Conservation (phyloP, 139 green algal genomes). For the Haematococcus sp. region DNA sequence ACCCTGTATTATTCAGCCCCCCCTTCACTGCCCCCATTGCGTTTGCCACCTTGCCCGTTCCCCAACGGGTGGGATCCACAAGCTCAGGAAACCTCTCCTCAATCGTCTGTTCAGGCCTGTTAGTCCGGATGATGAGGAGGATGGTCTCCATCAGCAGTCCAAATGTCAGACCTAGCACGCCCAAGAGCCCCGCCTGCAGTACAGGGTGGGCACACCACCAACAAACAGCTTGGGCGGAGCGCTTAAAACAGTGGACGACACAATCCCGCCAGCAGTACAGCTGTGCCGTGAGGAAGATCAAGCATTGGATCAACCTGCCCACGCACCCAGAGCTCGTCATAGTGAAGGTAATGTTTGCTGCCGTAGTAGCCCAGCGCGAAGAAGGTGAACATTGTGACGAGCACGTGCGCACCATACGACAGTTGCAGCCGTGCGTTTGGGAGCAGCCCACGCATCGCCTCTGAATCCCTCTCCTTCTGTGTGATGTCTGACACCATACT, state of each 20-base stretch:
- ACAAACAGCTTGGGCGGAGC: too few relatives aligned
- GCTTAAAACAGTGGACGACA: too few relatives aligned
- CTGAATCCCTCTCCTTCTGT: slow-evolving; percentile 33
- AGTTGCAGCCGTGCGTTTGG: slow-evolving; percentile 63
- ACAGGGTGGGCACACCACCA: not conserved
- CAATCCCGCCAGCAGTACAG: not conserved
- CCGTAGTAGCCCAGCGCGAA: slow-evolving; percentile 66
- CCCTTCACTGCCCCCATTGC: too few relatives aligned
- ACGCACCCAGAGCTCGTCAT: slow-evolving; percentile 41
- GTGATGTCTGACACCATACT: slow-evolving; percentile 44
- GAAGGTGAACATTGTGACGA: slow-evolving; percentile 78
- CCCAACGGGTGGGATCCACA: not conserved
- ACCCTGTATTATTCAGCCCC: too few relatives aligned
- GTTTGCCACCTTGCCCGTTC: too few relatives aligned
- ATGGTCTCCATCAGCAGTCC: slow-evolving; percentile 67
- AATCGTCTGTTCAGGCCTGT: slow-evolving; percentile 14
- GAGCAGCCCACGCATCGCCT: slow-evolving; percentile 34
- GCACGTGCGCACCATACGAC: slow-evolving; percentile 71
- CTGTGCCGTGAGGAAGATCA: not conserved
- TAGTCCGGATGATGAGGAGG: slow-evolving; percentile 65
- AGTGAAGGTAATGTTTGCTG: slow-evolving; percentile 9
- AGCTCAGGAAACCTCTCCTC: not conserved
- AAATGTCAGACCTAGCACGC: slow-evolving; percentile 42
- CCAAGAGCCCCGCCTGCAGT: slow-evolving; percentile 37
- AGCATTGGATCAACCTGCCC: too few relatives aligned